Base-by-base conservation (phyloP, 345 rosid genomes). In the Xanthoceras sorbifolium region DNA sequence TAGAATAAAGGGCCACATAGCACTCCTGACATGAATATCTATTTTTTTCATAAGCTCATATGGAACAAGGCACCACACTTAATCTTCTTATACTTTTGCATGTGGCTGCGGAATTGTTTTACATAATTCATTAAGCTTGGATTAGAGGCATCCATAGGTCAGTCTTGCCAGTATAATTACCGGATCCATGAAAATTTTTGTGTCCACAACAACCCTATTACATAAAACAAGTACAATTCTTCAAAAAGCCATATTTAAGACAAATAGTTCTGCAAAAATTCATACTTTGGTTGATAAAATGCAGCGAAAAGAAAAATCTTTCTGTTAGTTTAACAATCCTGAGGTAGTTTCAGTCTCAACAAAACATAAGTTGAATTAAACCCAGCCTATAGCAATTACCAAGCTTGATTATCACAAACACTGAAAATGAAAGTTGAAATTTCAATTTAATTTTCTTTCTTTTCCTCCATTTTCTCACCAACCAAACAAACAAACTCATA, bases 391-490 rank as follows among this genome's bases (percentile, higher is more conserved):
- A n/a, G n/a, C 42, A 50, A 64, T 12, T 20, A 5, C 9, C 62
- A 26, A 60, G 54, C 59, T 62, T 14, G 14, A 12, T 68, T 17
- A 23, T 12, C 22, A 52, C 50, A 54, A 46, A 44, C 29, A 44
- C 6, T 11, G 5, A 67, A 67, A 40, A 46, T 18, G 0, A 2
- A 50, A 50, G n/a, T 14, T 59, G 25, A 68, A 67, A 69, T n/a
- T 40, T 54, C 29, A 23, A 55, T 59, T 32, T 4, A 26, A 25
- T 17, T 42, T 40, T 38, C 25, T 2, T 15, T 15, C 11, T 25
- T 68, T 60, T 40, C 65, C 28, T 18, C 67, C 55, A 34, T 38
- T 72, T 55, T 38, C 57, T 64, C 71, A 50, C 1, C 59, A 77
- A 18, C 32, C 65, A 48, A 40, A 65, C 59, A 55, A 31, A 17